A percentile compares a stretch with the other conserved stretches of the same genome.
Conservation (phyloP, 352 stramenopile genomes). For the Phytophthora pistaciae region DNA sequence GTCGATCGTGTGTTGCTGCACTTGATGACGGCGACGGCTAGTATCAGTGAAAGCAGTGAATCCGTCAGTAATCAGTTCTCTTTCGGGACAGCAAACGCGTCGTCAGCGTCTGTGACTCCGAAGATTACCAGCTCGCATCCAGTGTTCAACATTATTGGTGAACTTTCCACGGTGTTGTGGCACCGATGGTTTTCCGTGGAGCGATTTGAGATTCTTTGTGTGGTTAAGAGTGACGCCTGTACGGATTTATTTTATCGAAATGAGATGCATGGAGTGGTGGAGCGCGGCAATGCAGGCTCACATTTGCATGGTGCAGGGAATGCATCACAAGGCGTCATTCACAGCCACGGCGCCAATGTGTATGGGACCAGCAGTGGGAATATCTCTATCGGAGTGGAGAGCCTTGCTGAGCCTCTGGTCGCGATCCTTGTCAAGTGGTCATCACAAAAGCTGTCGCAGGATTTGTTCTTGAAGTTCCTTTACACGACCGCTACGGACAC, state of each 20-base stretch:
- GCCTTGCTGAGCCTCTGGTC: slow-evolving; percentile 62
- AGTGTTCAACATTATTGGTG: slow-evolving; percentile 92
- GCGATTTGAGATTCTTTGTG: slow-evolving; percentile 82
- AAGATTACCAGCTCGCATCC: slow-evolving; percentile 72
- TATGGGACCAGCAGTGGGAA: slow-evolving; percentile 40
- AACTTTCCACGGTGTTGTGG: slow-evolving; percentile 88
- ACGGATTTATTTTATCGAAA: slow-evolving; percentile 73
- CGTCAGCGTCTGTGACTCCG: slow-evolving; percentile 30
- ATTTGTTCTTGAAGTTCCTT: slow-evolving; percentile 88
- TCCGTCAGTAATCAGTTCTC: slow-evolving; percentile 75
- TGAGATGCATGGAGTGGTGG: slow-evolving; percentile 43
- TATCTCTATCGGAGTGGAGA: slow-evolving; percentile 62
- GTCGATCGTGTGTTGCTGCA: slow-evolving; percentile 88
- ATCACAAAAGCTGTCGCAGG: slow-evolving; percentile 77
- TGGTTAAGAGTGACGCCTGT: slow-evolving; percentile 76
- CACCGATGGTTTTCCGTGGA: slow-evolving; percentile 92
- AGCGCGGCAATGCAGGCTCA: slow-evolving; percentile 35
- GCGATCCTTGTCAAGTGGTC: slow-evolving; percentile 78
- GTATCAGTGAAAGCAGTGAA: slow-evolving; percentile 46
- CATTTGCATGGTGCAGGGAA: slow-evolving; percentile 35
- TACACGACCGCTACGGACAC: slow-evolving; percentile 34
- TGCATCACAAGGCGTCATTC: slow-evolving; percentile 39
- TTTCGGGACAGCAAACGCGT: slow-evolving; percentile 60
- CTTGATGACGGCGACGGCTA: slow-evolving; percentile 79
- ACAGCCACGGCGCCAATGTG: slow-evolving; percentile 44